These are phyloP conservation scores for Exophiala bonariae DNA, from an alignment of 2,329 filamentous ascomycete species.

Conservation along the genomic window DNA sequence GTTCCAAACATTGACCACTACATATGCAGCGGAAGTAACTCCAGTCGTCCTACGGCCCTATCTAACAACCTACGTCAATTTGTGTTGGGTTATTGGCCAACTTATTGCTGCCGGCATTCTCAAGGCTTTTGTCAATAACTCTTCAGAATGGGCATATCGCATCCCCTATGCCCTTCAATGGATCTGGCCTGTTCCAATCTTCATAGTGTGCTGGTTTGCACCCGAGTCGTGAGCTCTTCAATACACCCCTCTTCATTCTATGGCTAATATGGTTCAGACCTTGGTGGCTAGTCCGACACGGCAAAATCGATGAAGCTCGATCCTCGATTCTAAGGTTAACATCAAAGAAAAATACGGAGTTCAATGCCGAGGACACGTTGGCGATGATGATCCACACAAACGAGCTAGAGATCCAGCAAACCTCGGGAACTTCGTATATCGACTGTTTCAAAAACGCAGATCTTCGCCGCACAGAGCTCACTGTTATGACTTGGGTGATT, in stretches of 20 bases:
- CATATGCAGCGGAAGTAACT: slow-evolving; percentile 34
- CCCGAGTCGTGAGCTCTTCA: no score
- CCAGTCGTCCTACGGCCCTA: slow-evolving; percentile 30
- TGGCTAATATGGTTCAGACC: no score
- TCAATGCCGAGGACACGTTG: slow-evolving; percentile 33
- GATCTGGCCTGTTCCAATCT: slow-evolving; percentile 50
- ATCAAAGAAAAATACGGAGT: slow-evolving; percentile 20
- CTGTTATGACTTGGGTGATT: slow-evolving; percentile 36
- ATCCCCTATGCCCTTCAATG: slow-evolving; percentile 46
- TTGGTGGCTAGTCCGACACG: slow-evolving; percentile 41
- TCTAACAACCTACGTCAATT: slow-evolving; percentile 39
- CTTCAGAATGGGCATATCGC: slow-evolving; percentile 38
- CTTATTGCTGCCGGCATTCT: slow-evolving; percentile 33
- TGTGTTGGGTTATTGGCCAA: slow-evolving; percentile 42
- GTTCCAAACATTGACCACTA: slow-evolving; percentile 44
- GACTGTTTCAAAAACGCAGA: slow-evolving; percentile 34
- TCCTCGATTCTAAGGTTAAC: slow-evolving; percentile 33
- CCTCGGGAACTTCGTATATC: slow-evolving; percentile 27
- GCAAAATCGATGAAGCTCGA: slow-evolving; percentile 36
- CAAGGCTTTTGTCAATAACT: slow-evolving; percentile 32
- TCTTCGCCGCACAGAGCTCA: slow-evolving; percentile 43
- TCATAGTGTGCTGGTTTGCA: slow-evolving; percentile 44
- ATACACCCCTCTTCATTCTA: no score
- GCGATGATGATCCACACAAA: slow-evolving; percentile 42
- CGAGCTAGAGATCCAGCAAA: slow-evolving; percentile 29